phyloP scores from a whole-genome alignment of 2,329 filamentous ascomycete species.

The Coleophoma crateriformis region DNA sequence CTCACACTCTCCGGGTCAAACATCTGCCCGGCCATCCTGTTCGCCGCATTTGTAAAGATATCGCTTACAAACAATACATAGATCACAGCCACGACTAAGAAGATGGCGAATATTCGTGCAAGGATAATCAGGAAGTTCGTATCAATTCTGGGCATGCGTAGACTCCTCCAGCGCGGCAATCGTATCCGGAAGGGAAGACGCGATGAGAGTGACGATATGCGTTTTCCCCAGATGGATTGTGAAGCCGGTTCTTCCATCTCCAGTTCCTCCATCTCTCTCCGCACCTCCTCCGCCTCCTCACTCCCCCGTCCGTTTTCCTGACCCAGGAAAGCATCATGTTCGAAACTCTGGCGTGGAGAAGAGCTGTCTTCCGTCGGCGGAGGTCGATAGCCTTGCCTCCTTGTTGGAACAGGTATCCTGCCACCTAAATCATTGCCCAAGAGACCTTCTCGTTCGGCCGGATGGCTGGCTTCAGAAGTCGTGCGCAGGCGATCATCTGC shows the following conservation, averaged over 20 bases:
- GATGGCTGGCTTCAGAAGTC: slow-evolving; percentile 57
- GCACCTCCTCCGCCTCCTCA: slow-evolving; percentile 61
- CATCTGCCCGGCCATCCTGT: slow-evolving; percentile 60
- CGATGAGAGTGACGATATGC: slow-evolving; percentile 26
- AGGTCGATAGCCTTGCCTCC: slow-evolving; percentile 61
- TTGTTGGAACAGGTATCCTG: slow-evolving; percentile 31
- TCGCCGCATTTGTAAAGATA: slow-evolving; percentile 63
- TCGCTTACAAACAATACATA: slow-evolving; percentile 86
- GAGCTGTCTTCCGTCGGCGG: slow-evolving; percentile 77
- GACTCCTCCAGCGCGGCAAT: slow-evolving; percentile 18
- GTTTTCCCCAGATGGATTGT: slow-evolving; percentile 27
- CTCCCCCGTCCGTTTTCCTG: slow-evolving; percentile 37
- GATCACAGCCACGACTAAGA: slow-evolving; percentile 70
- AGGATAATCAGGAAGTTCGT: slow-evolving; percentile 52
- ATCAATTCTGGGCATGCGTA: slow-evolving; percentile 22
- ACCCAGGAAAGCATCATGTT: slow-evolving; percentile 40
- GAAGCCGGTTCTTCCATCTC: slow-evolving; percentile 62
- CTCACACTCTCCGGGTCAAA: slow-evolving; percentile 83
- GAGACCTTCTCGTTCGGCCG: slow-evolving; percentile 74
- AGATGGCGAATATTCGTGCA: slow-evolving; percentile 67
- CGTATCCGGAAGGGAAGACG: slow-evolving; percentile 18
- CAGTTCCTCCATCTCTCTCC: slow-evolving; percentile 86
- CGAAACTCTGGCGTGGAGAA: slow-evolving; percentile 25
- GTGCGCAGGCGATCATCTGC: slow-evolving; percentile 55
- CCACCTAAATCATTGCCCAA: slow-evolving; percentile 47